Percentiles rank a stretch among this genome's conserved stretches.
These are phyloP conservation scores for Nicotiana undulata DNA, from an alignment of 257 asterid genomes.

Conservation along the genomic window DNA sequence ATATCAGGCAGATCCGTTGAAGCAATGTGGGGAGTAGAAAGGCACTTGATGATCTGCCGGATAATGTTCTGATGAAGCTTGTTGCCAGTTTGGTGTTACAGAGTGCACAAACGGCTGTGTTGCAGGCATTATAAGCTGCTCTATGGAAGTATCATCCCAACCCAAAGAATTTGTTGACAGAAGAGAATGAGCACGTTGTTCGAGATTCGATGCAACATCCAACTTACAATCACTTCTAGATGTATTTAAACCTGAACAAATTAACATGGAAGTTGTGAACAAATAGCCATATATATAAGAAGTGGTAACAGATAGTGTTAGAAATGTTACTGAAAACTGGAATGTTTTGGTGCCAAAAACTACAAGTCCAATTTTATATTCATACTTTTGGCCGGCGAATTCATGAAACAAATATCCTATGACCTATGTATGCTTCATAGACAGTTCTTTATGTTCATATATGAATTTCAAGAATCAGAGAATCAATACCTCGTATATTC, in stretches of 20 bases:
- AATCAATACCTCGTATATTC: neutral
- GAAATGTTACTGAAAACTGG: neutral
- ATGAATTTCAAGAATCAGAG: neutral
- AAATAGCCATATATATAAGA: neutral
- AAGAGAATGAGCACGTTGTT: conserved; percentile 40
- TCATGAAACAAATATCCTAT: no score
- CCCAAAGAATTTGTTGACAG: conserved; percentile 43
- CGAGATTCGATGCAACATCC: conserved; percentile 18
- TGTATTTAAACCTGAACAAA: conserved; percentile 18
- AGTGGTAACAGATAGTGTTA: neutral
- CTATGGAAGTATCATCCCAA: conserved; percentile 16
- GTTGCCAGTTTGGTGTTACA: neutral
- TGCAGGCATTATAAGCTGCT: neutral
- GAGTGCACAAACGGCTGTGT: neutral
- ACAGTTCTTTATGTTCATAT: no score
- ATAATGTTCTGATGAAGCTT: neutral
- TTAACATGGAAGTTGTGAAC: neutral
- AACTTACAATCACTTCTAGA: neutral
- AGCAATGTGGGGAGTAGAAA: neutral
- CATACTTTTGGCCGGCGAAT: no score
- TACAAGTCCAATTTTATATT: neutral
- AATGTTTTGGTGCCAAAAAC: neutral
- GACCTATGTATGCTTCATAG: no score
- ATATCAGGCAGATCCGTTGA: neutral
- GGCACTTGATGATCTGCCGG: neutral